A percentile compares a stretch with the other conserved stretches of the same genome.
Evolutionary conservation across 2,329 filamentous ascomycete genomes (phyloP).

Genomic region (Penicillium sp.): DNA sequence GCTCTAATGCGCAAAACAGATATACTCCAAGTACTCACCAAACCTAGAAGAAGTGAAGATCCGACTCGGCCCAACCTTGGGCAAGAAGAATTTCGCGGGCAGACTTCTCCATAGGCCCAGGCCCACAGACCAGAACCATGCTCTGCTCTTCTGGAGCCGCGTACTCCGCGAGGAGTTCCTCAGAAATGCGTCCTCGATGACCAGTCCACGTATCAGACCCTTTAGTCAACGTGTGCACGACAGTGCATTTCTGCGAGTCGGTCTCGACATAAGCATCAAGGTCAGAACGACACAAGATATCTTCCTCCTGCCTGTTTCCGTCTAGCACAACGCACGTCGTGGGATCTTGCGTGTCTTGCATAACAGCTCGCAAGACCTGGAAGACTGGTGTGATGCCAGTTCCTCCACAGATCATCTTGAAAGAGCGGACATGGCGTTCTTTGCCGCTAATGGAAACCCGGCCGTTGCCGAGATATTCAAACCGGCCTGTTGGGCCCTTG

Average conservation of each 20-base stretch:
- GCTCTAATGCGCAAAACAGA: not conserved
- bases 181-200: slow-evolving; percentile 57
- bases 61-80: slow-evolving; percentile 63
- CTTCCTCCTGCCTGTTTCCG: slow-evolving; percentile 66
- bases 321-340: slow-evolving; percentile 67
- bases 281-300: slow-evolving; percentile 71
- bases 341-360: slow-evolving; percentile 53
- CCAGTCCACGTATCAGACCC: slow-evolving; percentile 60
- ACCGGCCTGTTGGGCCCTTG: slow-evolving; percentile 80
- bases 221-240: slow-evolving; percentile 62
- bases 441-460: slow-evolving; percentile 53
- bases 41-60: slow-evolving; percentile 64
- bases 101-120: slow-evolving; percentile 62
- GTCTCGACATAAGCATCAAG: slow-evolving; percentile 55
- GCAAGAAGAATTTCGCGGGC: slow-evolving; percentile 49
- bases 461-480: slow-evolving; percentile 66
- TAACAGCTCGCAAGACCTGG: slow-evolving; percentile 67
- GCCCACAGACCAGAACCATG: slow-evolving; percentile 72
- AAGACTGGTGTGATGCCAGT: slow-evolving; percentile 90
- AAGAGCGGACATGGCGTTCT: slow-evolving; percentile 52
- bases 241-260: slow-evolving; percentile 48
- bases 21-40: not conserved
- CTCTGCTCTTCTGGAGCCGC: slow-evolving; percentile 41
- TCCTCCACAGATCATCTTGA: slow-evolving; percentile 81
- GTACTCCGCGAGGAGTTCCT: slow-evolving; percentile 54